Evolutionary conservation across 1,139 yeast species (phyloP).

Genomic region (Taphrina flavorubra): DNA sequence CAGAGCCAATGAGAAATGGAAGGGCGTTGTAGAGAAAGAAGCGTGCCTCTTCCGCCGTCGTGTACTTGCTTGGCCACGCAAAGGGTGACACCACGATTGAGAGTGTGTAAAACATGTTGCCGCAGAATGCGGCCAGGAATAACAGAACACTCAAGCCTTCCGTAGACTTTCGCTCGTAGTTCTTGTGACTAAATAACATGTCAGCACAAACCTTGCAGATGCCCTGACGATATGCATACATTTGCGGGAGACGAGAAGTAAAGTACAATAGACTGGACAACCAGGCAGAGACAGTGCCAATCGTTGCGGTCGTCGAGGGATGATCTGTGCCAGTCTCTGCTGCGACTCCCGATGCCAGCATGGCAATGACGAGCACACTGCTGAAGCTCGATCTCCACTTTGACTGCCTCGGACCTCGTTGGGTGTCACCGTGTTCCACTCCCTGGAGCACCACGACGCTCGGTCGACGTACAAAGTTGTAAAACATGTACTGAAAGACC

Average conservation of each 20-base stretch:
- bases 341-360: conserved; percentile 45
- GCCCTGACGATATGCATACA: conserved; percentile 48
- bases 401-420: background rate
- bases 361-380: conserved; percentile 36
- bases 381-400: conserved; percentile 17
- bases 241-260: conserved; percentile 82
- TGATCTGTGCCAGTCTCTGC: conserved; percentile 41
- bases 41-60: conserved; percentile 52
- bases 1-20: conserved; percentile 83
- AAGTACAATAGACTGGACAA: conserved; percentile 74
- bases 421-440: conserved; percentile 2
- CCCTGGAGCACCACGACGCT: conserved; percentile 32
- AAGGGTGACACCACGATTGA: conserved; percentile 62
- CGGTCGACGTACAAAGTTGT: conserved; percentile 51
- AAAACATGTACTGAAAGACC: conserved; percentile 78
- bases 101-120: conserved; percentile 79
- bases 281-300: conserved; percentile 67
- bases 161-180: conserved; percentile 76
- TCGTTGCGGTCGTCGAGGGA: background rate
- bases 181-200: conserved; percentile 56
- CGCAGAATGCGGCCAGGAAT: conserved; percentile 76
- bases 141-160: conserved; percentile 81
- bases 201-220: background rate
- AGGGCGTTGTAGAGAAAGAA: conserved; percentile 69
- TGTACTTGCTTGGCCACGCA: conserved; percentile 48